Evolutionary conservation across 148 eudicot genomes (phyloP).

Genomic region (Rhododendron vialii): DNA sequence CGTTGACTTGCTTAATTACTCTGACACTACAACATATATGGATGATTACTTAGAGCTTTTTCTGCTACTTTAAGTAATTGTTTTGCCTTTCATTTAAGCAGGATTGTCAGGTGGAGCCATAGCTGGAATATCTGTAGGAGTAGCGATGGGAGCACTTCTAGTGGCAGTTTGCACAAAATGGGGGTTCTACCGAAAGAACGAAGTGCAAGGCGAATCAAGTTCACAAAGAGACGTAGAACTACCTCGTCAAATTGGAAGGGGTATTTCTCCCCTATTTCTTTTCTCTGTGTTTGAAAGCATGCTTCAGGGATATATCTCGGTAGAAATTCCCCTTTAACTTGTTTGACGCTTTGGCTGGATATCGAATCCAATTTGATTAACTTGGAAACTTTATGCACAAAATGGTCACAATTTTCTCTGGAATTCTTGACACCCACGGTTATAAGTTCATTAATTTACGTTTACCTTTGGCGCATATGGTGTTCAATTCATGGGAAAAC

Average conservation of each 20-base stretch:
- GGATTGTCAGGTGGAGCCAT: too few relatives aligned
- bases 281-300: background rate
- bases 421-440: too few relatives aligned
- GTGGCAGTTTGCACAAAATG: background rate
- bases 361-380: background rate
- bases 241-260: background rate
- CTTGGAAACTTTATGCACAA: background rate
- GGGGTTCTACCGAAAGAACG: conserved; percentile 2
- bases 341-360: background rate
- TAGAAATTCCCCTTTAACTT: background rate
- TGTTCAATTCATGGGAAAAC: too few relatives aligned
- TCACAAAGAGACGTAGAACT: background rate
- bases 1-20: too few relatives aligned
- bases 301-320: background rate
- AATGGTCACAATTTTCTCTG: background rate
- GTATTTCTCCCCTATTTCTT: background rate
- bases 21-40: too few relatives aligned
- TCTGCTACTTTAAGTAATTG: too few relatives aligned
- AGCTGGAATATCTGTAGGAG: too few relatives aligned
- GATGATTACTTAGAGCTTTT: too few relatives aligned
- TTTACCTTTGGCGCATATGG: too few relatives aligned
- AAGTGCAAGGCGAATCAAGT: background rate
- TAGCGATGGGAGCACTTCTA: too few relatives aligned
- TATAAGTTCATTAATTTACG: too few relatives aligned
- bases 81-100: too few relatives aligned